Base-by-base conservation (phyloP, 371 early-diverging fungal genomes). In the Mortierella sp. region DNA sequence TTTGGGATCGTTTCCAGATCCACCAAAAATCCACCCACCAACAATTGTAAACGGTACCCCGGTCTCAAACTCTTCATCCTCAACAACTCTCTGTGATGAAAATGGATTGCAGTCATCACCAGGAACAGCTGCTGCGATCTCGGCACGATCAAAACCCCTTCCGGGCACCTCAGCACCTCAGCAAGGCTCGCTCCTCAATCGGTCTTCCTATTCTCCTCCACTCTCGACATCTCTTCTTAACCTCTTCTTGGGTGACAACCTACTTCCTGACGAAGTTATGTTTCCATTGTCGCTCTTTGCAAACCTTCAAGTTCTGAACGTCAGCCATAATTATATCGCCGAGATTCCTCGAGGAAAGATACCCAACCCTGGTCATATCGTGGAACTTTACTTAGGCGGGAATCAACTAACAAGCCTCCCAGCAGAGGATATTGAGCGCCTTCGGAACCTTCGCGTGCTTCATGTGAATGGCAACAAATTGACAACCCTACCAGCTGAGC, bases 401-500 rank as follows among this genome's bases (percentile, higher is more conserved):
- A 97, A 97, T 70, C 90, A 93, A 43, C 77, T 98, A 50, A 87
- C 93, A 9, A 91, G 91, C 0, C 80, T 97, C 18, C 97, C 97
- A 3, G 93, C 91, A 26, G 95, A 95, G 60, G 97, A 96, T 56
- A 89, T 96, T 37, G 95, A 92, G 62, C 87, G 87, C 26, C 87
- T 94, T 60, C 84, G 89, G 28, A 85, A 81, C 23, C 64, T 96
- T 19, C 87, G 89, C 19, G 85, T 92, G 11, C 72, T 98, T 46
- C 93, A 94, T 70, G 85, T 98, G 59, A 96, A 97, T 75, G 93
- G 94, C 43, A 98, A 98, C 82, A 94, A 92, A 72, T 83, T 98
- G 43, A 93, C 92, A 63, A 94, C 95, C 0, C 83, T 98, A 2
- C 97, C 97, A n/a, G 94, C 95, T 4, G 97, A 96, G 84, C 87